Conservation (phyloP, 306 rosid genomes). For the Pyrus betulifolia region DNA sequence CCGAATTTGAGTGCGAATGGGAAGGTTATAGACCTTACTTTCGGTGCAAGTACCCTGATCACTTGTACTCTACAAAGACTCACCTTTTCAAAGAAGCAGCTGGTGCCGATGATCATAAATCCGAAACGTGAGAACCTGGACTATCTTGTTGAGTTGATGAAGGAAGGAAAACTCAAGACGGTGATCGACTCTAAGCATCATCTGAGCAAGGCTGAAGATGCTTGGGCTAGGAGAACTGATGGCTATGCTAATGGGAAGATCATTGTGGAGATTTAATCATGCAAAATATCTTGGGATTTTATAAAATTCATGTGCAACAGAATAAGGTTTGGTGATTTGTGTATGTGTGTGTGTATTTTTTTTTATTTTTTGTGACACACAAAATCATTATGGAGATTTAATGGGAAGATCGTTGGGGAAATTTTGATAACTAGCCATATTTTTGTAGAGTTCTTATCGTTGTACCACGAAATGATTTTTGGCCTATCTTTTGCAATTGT, state of each 20-base stretch:
- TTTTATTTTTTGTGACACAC: too few species aligned
- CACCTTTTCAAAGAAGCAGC: conserved; percentile 56
- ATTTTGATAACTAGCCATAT: too few species aligned
- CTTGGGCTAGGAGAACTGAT: conserved; percentile 51
- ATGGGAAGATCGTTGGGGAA: too few species aligned
- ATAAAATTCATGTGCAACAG: neutral
- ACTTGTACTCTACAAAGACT: conserved; percentile 36
- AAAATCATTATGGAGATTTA: too few species aligned
- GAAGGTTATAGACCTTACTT: conserved; percentile 50
- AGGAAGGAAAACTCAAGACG: conserved; percentile 52
- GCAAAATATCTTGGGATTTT: neutral
- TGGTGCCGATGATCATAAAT: conserved; percentile 26
- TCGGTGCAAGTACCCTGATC: conserved; percentile 8
- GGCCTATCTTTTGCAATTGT: too few species aligned
- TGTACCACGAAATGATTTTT: too few species aligned
- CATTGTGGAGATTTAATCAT: too few species aligned
- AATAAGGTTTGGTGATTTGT: neutral
- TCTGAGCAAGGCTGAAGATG: conserved; percentile 62
- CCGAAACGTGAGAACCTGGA: conserved; percentile 42
- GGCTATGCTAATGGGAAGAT: too few species aligned
- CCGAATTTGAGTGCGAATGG: conserved; percentile 38
- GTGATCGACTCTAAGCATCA: conserved; percentile 47
- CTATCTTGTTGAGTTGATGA: conserved; percentile 33
- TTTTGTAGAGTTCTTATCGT: too few species aligned
- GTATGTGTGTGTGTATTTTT: neutral